Evolutionary conservation across 805 yeast genomes (phyloP), one percentile per base, ranked within the genome.

Genomic region (Kazachstania martiniae): DNA sequence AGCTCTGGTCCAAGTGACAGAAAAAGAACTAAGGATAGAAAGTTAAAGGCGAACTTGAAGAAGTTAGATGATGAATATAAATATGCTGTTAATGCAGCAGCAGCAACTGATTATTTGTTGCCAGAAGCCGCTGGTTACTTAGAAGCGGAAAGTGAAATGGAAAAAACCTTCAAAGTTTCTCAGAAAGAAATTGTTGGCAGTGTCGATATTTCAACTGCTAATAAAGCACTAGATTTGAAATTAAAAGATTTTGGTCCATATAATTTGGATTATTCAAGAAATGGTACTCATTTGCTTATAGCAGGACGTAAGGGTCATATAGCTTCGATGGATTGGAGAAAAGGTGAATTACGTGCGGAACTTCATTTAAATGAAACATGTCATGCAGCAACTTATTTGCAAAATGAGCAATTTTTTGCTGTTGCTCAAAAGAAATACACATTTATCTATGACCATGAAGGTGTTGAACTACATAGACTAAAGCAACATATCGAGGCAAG

Each of bases 341-440:
- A 75, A 25, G 97, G 97, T 10, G 66, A 63, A 25, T 60, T 89
- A 21, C 78, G 75, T 39, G 76, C 93, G 27, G 99, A 91, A 56
- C 56, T 91, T 34, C 74, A 83, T 49, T 62, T 91, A 15, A 77
- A 80, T 48, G 99, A 91, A 59, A 85, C 96, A 0, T 84, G 87
- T 8, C 72, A 83, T 49, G 91, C 87, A 2, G 95, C 87, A 17
- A 82, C 86, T 49, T 86, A 81, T 59, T 64, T 91, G 40, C 96
- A 89, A 49, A 86, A 80, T 51, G 93, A 87, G 51, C 95, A 86
- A 58, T 86, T 66, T 58, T 86, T 84, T 62, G 99, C 99, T 0
- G 95, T 78, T 12, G 97, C 99, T 2, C 99, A 91, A 61, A 87
- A 86, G 60, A 87, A 85, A 56, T 84, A 89, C 58, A 82, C 91